phyloP scores from a whole-genome alignment of 2,329 filamentous ascomycete species.

The Shiraia sp. region DNA sequence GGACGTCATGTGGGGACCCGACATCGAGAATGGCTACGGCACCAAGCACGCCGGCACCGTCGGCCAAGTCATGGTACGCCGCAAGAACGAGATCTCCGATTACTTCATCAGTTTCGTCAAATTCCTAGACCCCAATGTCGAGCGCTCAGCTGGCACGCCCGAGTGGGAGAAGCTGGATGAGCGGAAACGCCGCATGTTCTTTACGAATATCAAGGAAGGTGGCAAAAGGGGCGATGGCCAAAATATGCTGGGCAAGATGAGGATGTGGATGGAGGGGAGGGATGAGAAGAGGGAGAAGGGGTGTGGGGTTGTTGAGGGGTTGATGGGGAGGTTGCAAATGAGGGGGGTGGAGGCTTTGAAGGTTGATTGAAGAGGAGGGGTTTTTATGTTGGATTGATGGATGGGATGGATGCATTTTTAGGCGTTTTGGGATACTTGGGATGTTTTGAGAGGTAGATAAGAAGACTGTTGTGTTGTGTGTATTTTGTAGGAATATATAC shows the following conservation, averaged over 20 bases:
- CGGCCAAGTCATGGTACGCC: conserved; percentile 37
- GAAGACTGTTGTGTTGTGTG: too few relatives aligned
- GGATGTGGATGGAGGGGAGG: conserved; percentile 23
- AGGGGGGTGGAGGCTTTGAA: conserved; percentile 21
- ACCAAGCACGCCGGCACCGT: conserved; percentile 41
- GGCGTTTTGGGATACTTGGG: too few relatives aligned
- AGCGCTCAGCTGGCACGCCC: conserved; percentile 15
- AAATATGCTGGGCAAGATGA: conserved; percentile 24
- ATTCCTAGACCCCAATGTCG: conserved; percentile 35
- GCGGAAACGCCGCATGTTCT: conserved; percentile 29
- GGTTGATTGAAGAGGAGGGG: conserved; percentile 4
- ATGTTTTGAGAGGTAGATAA: too few relatives aligned
- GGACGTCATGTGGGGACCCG: conserved; percentile 38
- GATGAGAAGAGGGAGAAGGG: conserved; percentile 24
- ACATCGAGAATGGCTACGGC: conserved; percentile 36
- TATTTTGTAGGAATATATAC: too few relatives aligned
- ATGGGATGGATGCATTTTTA: too few relatives aligned
- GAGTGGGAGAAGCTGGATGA: conserved; percentile 30
- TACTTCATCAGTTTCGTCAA: conserved; percentile 42
- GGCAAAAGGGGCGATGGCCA: conserved; percentile 23
- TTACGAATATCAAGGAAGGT: conserved; percentile 35
- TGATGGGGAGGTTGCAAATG: conserved; percentile 35
- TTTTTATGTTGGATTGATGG: too few relatives aligned
- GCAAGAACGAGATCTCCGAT: conserved; percentile 32
- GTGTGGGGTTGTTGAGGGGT: conserved; percentile 20